Evolutionary conservation across 768 basidiomycete species (phyloP).

Genomic region (Hericium rajendrae): DNA sequence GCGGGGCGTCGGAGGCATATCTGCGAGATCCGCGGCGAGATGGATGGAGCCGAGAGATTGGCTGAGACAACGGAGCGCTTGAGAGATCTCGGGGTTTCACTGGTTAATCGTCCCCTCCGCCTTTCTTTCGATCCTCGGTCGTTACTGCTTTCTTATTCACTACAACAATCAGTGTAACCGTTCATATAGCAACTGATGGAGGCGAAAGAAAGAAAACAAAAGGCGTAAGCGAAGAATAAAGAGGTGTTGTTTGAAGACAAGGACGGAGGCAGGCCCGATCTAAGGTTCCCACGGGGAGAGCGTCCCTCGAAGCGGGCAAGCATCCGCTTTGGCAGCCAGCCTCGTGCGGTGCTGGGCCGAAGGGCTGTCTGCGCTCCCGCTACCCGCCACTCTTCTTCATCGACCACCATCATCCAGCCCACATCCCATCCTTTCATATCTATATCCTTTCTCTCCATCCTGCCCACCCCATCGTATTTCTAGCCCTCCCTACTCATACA

Average conservation of each 20-base stretch:
- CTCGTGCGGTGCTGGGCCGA: constrained; percentile 16
- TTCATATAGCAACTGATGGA: background rate
- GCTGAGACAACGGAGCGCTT: background rate
- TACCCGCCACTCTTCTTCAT: constrained; percentile 14
- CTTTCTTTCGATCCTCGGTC: background rate
- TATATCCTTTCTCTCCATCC: background rate
- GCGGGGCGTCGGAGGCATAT: background rate
- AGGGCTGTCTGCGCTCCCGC: constrained; percentile 11
- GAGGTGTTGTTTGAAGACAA: background rate
- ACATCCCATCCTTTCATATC: constrained; percentile 5
- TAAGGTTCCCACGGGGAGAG: background rate
- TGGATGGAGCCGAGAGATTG: background rate
- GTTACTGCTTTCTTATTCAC: background rate
- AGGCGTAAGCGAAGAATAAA: background rate
- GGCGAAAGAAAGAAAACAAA: background rate
- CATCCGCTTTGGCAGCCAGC: constrained; percentile 9
- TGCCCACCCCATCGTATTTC: background rate
- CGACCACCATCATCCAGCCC: constrained; percentile 6
- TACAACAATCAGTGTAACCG: background rate
- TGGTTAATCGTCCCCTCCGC: background rate
- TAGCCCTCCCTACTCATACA: background rate
- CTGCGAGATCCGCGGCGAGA: background rate
- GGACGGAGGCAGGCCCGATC: background rate
- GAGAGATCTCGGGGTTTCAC: background rate
- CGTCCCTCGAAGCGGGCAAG: background rate